These are phyloP conservation scores for Hirsutella rhossiliensis DNA, from an alignment of 2,329 filamentous ascomycete genomes.

Conservation along the genomic window DNA sequence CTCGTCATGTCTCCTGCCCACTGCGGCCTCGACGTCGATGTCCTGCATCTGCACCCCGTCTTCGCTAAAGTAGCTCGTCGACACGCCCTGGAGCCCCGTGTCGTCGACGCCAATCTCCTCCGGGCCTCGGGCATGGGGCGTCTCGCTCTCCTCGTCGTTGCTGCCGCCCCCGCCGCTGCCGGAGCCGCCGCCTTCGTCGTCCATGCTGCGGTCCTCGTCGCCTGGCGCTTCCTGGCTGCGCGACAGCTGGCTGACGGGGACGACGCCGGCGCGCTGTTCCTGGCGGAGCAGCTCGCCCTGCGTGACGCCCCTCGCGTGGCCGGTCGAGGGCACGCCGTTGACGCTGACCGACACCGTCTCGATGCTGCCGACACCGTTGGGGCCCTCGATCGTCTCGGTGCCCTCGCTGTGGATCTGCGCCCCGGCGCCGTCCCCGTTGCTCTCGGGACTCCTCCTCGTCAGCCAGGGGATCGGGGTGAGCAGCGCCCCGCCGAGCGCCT, in stretches of 20 bases:
- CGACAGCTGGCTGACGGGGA: constrained; percentile 52
- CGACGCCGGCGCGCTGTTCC: constrained; percentile 71
- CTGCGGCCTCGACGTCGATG: constrained; percentile 49
- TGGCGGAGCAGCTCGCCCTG: constrained; percentile 79
- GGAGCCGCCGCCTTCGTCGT: constrained; percentile 13
- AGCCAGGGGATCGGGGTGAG: constrained; percentile 94
- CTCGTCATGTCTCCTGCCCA: constrained; percentile 36
- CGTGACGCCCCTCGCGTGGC: constrained; percentile 47
- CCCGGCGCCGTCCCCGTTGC: constrained; percentile 15
- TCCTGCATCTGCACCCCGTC: constrained; percentile 35
- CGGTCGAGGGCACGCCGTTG: constrained; percentile 52
- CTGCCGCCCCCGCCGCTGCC: constrained; percentile 19
- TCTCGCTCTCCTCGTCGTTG: constrained; percentile 43
- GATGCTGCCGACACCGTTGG: constrained; percentile 65
- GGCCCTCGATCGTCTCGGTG: constrained; percentile 70
- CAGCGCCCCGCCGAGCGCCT: constrained; percentile 78
- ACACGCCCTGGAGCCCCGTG: constrained; percentile 58
- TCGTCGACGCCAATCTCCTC: constrained; percentile 78
- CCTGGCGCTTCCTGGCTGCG: constrained; percentile 22
- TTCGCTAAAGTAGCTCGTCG: constrained; percentile 25
- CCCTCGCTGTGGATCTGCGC: constrained; percentile 53
- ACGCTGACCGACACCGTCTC: constrained; percentile 70
- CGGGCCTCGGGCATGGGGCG: constrained; percentile 75
- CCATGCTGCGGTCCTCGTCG: constrained; percentile 10
- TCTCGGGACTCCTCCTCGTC: constrained; percentile 24